Percentiles rank a stretch among this genome's conserved stretches.
Conservation (phyloP, 192 early-diverging fungal species). For the Backusella parvicylindrica region DNA sequence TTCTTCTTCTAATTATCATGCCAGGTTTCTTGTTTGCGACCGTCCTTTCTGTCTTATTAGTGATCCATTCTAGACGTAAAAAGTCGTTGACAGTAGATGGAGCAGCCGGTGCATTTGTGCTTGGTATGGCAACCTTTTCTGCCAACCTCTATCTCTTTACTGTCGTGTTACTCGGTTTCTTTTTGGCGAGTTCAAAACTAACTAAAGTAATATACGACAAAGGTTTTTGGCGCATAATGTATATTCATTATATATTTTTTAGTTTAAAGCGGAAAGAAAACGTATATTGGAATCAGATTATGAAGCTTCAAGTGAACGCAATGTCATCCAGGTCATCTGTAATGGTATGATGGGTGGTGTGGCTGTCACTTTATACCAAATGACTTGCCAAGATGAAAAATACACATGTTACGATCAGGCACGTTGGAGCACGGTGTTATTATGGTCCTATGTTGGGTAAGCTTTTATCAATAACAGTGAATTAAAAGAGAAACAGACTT, state of each 20-base stretch:
- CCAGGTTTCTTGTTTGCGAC: slow-evolving; percentile 44
- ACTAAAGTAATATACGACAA: slow-evolving; percentile 45
- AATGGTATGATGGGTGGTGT: slow-evolving; percentile 46
- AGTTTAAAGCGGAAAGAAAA: slow-evolving; percentile 44
- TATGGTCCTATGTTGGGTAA: slow-evolving; percentile 52
- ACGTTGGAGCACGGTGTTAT: slow-evolving; percentile 30
- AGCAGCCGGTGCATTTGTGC: slow-evolving; percentile 63
- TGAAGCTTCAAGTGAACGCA: slow-evolving; percentile 43
- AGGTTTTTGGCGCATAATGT: neutral
- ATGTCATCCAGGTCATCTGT: slow-evolving; percentile 47
- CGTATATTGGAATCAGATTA: slow-evolving; percentile 39
- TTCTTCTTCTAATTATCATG: slow-evolving; percentile 6
- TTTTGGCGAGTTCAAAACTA: slow-evolving; percentile 56
- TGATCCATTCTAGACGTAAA: slow-evolving; percentile 57
- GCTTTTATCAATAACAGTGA: neutral
- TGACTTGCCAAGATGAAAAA: slow-evolving; percentile 30
- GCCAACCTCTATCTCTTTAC: slow-evolving; percentile 63
- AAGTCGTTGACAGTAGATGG: slow-evolving; percentile 71
- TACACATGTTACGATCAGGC: slow-evolving; percentile 24
- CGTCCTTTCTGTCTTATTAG: slow-evolving; percentile 45
- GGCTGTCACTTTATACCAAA: slow-evolving; percentile 39
- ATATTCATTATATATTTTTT: neutral
- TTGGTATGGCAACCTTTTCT: slow-evolving; percentile 74
- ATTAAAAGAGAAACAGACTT: neutral
- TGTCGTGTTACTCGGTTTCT: slow-evolving; percentile 70